Conservation (phyloP, 306 rosid species). For the Adenanthera pavonina region DNA sequence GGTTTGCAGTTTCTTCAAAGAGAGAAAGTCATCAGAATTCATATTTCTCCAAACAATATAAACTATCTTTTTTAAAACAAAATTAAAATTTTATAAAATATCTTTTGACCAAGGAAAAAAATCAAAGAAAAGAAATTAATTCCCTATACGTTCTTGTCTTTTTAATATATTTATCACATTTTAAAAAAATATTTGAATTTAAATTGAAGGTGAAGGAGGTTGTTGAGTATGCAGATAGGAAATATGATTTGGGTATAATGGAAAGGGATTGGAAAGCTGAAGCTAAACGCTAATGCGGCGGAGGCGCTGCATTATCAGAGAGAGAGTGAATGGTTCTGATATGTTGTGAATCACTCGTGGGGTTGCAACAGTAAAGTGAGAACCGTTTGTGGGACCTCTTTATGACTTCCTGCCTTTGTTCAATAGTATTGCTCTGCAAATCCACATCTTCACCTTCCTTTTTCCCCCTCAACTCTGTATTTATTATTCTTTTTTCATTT, state of each 20-base stretch:
- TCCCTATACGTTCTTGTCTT: too few species aligned
- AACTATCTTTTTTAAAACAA: too few species aligned
- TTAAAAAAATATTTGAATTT: neutral
- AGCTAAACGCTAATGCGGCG: neutral
- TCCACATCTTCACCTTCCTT: neutral
- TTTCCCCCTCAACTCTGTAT: too few species aligned
- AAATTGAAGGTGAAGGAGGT: neutral
- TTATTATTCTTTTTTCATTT: too few species aligned
- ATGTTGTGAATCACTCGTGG: slow-evolving; percentile 1
- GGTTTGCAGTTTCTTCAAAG: slow-evolving; percentile 21
- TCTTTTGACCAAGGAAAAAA: too few species aligned
- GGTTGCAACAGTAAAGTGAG: neutral
- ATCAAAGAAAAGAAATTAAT: too few species aligned
- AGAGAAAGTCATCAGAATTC: slow-evolving; percentile 8
- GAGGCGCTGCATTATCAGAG: neutral
- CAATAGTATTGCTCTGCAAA: neutral
- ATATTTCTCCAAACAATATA: too few species aligned
- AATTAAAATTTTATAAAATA: neutral
- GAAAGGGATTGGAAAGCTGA: neutral
- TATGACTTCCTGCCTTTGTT: neutral
- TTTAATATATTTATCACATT: too few species aligned
- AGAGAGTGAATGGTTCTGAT: neutral
- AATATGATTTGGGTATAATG: too few species aligned
- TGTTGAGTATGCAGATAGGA: neutral
- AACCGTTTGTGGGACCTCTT: neutral